These are phyloP conservation scores for Rhodamnia rubescens DNA, from an alignment of 345 rosid species.

Conservation along the genomic window DNA sequence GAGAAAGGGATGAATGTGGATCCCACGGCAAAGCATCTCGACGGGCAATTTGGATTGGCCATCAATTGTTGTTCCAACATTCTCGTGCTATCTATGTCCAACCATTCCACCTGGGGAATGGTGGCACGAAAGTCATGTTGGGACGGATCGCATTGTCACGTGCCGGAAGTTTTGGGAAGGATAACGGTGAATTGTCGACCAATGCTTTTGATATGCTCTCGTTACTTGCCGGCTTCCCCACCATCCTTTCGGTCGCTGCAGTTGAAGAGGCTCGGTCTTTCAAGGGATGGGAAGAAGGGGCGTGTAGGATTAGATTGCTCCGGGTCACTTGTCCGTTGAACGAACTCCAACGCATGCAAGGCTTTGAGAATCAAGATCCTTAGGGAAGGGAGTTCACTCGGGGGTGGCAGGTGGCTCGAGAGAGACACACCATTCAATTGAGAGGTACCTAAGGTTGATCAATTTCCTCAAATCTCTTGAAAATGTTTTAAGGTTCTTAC, in stretches of 20 bases:
- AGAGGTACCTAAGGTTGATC: too few relatives aligned
- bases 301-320: not conserved
- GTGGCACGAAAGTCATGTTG: rapidly evolving
- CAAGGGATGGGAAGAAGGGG: not conserved
- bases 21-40: rapidly evolving
- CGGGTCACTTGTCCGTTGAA: not conserved
- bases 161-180: not conserved
- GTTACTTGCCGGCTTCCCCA: not conserved
- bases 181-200: rapidly evolving
- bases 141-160: rapidly evolving
- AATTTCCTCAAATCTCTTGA: too few relatives aligned
- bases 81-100: rapidly evolving
- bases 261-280: rapidly evolving
- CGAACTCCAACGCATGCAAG: not conserved
- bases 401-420: too few relatives aligned
- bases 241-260: rapidly evolving
- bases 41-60: not conserved
- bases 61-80: not conserved
- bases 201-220: not conserved
- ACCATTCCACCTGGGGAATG: not conserved
- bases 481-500: too few relatives aligned
- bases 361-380: too few relatives aligned
- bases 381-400: too few relatives aligned
- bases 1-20: not conserved
- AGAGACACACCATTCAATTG: too few relatives aligned